These are phyloP conservation scores for Thalassiosira livingstoniorum DNA, from an alignment of 352 stramenopile genomes.

Conservation along the genomic window DNA sequence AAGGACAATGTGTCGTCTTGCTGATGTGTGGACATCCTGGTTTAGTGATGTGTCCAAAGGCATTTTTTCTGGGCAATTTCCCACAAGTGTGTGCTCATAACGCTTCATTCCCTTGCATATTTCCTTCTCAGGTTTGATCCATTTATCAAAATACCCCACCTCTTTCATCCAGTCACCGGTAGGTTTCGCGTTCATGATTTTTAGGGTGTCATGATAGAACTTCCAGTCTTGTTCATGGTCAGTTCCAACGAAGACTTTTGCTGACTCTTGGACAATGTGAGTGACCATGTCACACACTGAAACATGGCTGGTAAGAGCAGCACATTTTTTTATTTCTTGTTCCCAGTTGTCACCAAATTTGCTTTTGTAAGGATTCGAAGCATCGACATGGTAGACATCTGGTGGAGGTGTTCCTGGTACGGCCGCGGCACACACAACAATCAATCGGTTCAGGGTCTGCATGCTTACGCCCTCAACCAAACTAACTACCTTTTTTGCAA, in stretches of 20 bases:
- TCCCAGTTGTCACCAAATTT: constrained; percentile 14
- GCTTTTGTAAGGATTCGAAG: constrained; percentile 11
- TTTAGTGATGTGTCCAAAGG: too few species aligned
- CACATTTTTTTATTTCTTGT: background rate
- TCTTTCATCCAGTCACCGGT: background rate
- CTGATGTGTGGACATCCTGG: too few species aligned
- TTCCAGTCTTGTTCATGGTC: background rate
- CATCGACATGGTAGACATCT: too few species aligned
- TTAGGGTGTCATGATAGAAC: constrained; percentile 17
- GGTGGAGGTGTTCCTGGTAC: too few species aligned
- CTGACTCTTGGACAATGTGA: background rate
- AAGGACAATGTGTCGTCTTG: too few species aligned
- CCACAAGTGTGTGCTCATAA: too few species aligned
- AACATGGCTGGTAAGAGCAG: background rate
- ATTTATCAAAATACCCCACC: background rate
- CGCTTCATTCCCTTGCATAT: too few species aligned
- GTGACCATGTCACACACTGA: background rate
- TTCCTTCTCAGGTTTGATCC: background rate
- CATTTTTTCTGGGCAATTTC: too few species aligned
- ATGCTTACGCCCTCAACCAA: too few species aligned
- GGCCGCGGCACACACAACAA: too few species aligned
- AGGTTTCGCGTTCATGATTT: background rate
- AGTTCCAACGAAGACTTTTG: background rate
- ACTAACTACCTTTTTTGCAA: too few species aligned
- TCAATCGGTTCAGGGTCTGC: too few species aligned